These are phyloP conservation scores for Colletotrichum sidae DNA, from an alignment of 2,329 filamentous ascomycete species.

Conservation along the genomic window DNA sequence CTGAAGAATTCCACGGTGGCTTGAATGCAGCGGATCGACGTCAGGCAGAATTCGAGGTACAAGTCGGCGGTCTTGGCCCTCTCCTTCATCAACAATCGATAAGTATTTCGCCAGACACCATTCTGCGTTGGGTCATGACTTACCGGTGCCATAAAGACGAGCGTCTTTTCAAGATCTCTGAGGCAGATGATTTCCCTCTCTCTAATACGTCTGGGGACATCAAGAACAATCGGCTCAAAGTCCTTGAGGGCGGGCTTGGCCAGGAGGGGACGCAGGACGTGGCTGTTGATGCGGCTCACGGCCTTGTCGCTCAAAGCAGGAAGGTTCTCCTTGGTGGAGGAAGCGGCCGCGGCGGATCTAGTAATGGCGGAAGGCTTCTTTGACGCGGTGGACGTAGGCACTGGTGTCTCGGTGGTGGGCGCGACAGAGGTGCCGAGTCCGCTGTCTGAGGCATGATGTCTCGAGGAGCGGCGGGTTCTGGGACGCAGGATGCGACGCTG, in stretches of 20 bases:
- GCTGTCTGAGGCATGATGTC: slow-evolving; percentile 85
- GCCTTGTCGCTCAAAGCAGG: slow-evolving; percentile 76
- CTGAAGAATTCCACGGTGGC: slow-evolving; percentile 87
- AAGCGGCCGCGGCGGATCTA: slow-evolving; percentile 64
- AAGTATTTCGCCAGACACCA: slow-evolving; percentile 72
- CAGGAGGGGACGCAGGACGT: slow-evolving; percentile 82
- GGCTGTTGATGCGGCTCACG: slow-evolving; percentile 81
- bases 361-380: slow-evolving; percentile 70
- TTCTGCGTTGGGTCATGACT: slow-evolving; percentile 71
- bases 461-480: slow-evolving; percentile 65
- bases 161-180: slow-evolving; percentile 92
- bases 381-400: slow-evolving; percentile 53
- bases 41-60: slow-evolving; percentile 91
- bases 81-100: slow-evolving; percentile 82
- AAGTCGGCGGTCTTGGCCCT: slow-evolving; percentile 75
- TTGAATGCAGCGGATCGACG: slow-evolving; percentile 90
- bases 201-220: slow-evolving; percentile 82
- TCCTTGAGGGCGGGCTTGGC: slow-evolving; percentile 78
- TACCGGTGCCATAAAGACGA: slow-evolving; percentile 93
- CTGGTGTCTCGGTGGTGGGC: slow-evolving; percentile 62
- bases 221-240: slow-evolving; percentile 83
- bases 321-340: slow-evolving; percentile 60
- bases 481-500: slow-evolving; percentile 65
- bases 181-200: slow-evolving; percentile 90
- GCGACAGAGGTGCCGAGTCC: slow-evolving; percentile 86